Evolutionary conservation across 108 stramenopile species (phyloP).

Genomic region (Cyclotella cryptica): DNA sequence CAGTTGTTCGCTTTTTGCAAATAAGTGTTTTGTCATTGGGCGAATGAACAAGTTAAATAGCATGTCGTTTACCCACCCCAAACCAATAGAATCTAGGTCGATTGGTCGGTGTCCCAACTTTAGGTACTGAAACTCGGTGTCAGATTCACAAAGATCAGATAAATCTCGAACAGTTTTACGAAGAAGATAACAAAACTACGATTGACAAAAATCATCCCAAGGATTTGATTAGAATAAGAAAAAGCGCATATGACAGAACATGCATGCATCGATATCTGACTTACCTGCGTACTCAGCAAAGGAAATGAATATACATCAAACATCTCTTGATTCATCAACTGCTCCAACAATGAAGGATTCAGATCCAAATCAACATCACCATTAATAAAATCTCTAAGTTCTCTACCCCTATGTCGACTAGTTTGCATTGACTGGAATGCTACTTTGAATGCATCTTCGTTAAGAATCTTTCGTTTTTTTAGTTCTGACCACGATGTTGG

Average conservation of each 20-base stretch:
- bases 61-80: conserved; percentile 80
- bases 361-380: conserved; percentile 62
- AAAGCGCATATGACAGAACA: too few relatives aligned
- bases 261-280: not conserved
- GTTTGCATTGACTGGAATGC: conserved; percentile 34
- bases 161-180: conserved; percentile 36
- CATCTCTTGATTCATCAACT: conserved; percentile 74
- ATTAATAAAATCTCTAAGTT: conserved; percentile 56
- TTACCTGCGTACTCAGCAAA: conserved; percentile 53
- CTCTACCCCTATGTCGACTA: conserved; percentile 5
- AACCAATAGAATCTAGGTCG: conserved; percentile 72
- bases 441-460: conserved; percentile 40
- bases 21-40: conserved; percentile 73
- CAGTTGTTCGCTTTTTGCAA: conserved; percentile 53
- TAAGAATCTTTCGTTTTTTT: conserved; percentile 23
- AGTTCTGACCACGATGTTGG: conserved; percentile 44
- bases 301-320: conserved; percentile 82
- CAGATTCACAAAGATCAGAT: conserved; percentile 28
- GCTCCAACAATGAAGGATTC: conserved; percentile 60
- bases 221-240: too few relatives aligned
- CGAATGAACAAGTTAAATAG: conserved; percentile 71
- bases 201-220: not conserved
- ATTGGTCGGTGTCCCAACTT: conserved; percentile 50
- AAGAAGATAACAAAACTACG: conserved; percentile 33
- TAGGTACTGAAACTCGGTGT: conserved; percentile 30